Evolutionary conservation across 495 filamentous ascomycete genomes (phyloP).

Genomic region (Podospora australis): DNA sequence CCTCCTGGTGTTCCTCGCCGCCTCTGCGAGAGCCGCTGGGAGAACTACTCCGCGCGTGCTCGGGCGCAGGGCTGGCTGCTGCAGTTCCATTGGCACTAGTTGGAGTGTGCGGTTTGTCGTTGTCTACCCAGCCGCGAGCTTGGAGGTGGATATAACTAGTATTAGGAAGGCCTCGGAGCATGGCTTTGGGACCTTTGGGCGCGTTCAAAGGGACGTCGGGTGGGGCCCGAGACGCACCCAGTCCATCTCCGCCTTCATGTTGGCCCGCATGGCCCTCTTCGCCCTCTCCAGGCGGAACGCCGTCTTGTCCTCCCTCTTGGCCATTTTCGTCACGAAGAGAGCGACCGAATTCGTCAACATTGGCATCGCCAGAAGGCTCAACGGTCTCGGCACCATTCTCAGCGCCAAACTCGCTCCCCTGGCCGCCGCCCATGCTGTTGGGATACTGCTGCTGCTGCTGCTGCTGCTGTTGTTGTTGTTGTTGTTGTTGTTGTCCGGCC

Average conservation of each 20-base stretch:
- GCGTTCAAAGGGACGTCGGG: slow-evolving; percentile 56
- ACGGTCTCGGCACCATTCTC: slow-evolving; percentile 8
- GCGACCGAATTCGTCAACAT: slow-evolving; percentile 51
- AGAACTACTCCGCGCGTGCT: slow-evolving; percentile 33
- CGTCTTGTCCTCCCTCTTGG: slow-evolving; percentile 20
- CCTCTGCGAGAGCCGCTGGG: slow-evolving; percentile 21
- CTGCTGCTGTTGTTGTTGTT: slow-evolving; percentile 11
- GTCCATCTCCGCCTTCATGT: slow-evolving; percentile 3
- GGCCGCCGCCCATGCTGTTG: slow-evolving; percentile 13
- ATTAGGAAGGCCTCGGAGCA: slow-evolving; percentile 79
- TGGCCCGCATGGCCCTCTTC: slow-evolving; percentile 3
- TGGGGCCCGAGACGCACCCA: slow-evolving; percentile 1
- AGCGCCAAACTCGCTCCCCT: slow-evolving; percentile 11
- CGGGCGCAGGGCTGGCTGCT: slow-evolving; percentile 28
- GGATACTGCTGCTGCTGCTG: too few species aligned
- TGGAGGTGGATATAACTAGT: slow-evolving; percentile 54
- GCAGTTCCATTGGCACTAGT: slow-evolving; percentile 26
- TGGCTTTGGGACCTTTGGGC: slow-evolving; percentile 87
- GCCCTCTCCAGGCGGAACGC: slow-evolving; percentile 14
- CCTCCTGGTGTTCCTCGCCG: slow-evolving; percentile 17
- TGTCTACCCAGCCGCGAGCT: slow-evolving; percentile 40
- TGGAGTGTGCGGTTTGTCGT: slow-evolving; percentile 31
- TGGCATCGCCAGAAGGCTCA: slow-evolving; percentile 14
- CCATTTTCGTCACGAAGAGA: slow-evolving; percentile 30
- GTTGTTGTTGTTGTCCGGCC: slow-evolving; percentile 9